Base-by-base conservation (phyloP, 768 basidiomycete species). In the Clitopilus passeckerianus region DNA sequence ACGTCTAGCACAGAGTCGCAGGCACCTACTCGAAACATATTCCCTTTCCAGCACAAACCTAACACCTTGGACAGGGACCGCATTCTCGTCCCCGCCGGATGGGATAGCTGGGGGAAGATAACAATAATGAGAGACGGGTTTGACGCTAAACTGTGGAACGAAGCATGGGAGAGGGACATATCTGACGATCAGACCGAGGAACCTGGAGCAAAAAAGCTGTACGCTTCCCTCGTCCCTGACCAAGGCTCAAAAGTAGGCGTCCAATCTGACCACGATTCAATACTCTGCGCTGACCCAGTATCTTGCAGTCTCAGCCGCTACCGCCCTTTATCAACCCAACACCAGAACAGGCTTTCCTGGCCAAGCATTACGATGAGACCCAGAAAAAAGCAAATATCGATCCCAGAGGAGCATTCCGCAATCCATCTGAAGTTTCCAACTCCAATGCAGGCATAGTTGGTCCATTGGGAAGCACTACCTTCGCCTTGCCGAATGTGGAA, bases 61-160 rank as follows among this genome's bases (percentile, higher is more conserved):
- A 98, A 98, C 69, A 89, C 91, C 0, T 77, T 98, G 52, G 97
- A 98, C 69, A 86, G 97, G 33, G 95, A 98, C 67, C 87, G 85
- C 12, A 89, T 98, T 56, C 84, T 97, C 46, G 86, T 98, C 6
- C 97, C 96, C 1, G 84, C 93, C 1, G 97, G 97, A 0, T 99
- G 97, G 97, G 97, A 98, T 68, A 93, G 91, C 64, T 97, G 93
- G 91, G 95, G 95, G 0, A 98, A 98, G 77, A 96, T 98, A 59
- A 78, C 81, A 1, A 89, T 98, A 0, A 74, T 98, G 57, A 76
- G 94, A 58, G 97, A 98, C 41, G 91, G 91, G 0, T 99, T 98
- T 65, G 94, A 97, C 57, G 86, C 91, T 1, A 87, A 85, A 61
- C 68, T 77, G 53, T 90, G 88, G 86, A 89, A 86, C 3, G 89